These are phyloP conservation scores for Pyricularia grisea DNA, from an alignment of 2,329 filamentous ascomycete genomes.

Conservation along the genomic window DNA sequence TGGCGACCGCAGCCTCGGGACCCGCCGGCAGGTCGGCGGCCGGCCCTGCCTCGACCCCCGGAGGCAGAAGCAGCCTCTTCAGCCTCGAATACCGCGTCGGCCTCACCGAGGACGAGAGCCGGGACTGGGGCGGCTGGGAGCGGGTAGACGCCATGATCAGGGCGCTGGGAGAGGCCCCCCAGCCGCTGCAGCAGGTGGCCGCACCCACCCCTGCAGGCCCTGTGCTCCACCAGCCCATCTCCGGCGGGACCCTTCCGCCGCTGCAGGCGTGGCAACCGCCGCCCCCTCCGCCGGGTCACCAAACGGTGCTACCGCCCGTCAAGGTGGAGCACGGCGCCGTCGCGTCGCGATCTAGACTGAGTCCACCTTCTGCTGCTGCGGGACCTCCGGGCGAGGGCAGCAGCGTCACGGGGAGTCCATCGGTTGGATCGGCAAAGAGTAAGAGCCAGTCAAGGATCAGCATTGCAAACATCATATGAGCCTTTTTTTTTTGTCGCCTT, in stretches of 20 bases:
- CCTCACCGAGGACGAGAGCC: conserved; percentile 45
- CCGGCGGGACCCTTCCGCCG: conserved; percentile 7
- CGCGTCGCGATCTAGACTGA: conserved; percentile 4
- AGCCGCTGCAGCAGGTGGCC: conserved; percentile 21
- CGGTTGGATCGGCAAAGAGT: conserved; percentile 18
- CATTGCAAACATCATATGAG: conserved; percentile 34
- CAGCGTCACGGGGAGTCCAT: conserved; percentile 17
- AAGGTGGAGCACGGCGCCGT: conserved; percentile 18
- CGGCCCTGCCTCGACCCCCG: conserved; percentile 9
- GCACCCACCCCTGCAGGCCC: conserved; percentile 16
- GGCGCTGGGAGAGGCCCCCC: conserved; percentile 26
- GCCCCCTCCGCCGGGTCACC: conserved; percentile 7
- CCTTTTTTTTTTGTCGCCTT: too few relatives aligned
- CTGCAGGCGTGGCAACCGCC: conserved; percentile 6
- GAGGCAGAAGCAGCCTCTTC: conserved; percentile 26
- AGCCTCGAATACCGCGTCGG: conserved; percentile 39
- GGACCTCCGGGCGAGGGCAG: not conserved
- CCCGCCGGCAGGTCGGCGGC: conserved; percentile 9
- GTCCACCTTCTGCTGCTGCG: conserved; percentile 3
- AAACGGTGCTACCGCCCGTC: conserved; percentile 17
- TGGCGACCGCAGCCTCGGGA: conserved; percentile 11
- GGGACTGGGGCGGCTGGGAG: conserved; percentile 76
- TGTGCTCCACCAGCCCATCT: not conserved
- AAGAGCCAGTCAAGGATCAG: conserved; percentile 33
- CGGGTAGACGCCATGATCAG: conserved; percentile 56